A percentile compares a stretch with the other conserved stretches of the same genome.
Conservation (phyloP, 1,284 basidiomycete genomes). For the Tilletia caries region DNA sequence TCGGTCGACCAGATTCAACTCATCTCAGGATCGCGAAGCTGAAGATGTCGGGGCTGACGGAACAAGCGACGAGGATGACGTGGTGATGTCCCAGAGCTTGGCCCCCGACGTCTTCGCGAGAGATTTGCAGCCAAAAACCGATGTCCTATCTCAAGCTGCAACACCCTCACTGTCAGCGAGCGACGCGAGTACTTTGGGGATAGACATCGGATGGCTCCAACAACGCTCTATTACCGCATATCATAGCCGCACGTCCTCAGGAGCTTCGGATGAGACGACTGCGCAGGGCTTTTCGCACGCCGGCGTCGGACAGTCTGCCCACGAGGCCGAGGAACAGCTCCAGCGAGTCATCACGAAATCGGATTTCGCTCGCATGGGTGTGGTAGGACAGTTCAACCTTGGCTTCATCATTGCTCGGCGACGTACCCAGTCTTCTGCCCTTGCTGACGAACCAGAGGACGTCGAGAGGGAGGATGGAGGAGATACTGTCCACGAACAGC, state of each 20-base stretch:
- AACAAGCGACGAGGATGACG: slow-evolving; percentile 14
- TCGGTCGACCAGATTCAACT: no score
- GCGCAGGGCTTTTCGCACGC: slow-evolving; percentile 27
- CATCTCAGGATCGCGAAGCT: slow-evolving; percentile 21
- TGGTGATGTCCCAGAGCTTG: not conserved
- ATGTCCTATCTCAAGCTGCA: no score
- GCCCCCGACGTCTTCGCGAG: no score
- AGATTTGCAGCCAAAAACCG: no score
- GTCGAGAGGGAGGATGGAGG: slow-evolving; percentile 10
- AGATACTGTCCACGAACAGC: not conserved
- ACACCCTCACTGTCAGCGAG: no score
- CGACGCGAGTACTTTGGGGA: not conserved
- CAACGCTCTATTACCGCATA: not conserved
- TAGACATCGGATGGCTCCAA: not conserved
- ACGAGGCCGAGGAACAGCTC: slow-evolving; percentile 68
- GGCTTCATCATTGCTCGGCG: slow-evolving; percentile 88
- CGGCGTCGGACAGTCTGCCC: slow-evolving; percentile 62
- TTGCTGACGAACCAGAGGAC: slow-evolving; percentile 21
- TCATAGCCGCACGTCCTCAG: not conserved
- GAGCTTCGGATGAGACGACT: not conserved
- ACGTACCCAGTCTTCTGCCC: slow-evolving; percentile 44
- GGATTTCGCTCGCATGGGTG: slow-evolving; percentile 79
- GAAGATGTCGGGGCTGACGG: slow-evolving; percentile 33
- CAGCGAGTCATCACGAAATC: slow-evolving; percentile 80
- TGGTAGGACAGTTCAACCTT: slow-evolving; percentile 92